Percentiles rank a stretch among this genome's conserved stretches.
Conservation (phyloP, 495 filamentous ascomycete genomes). For the Elasticomyces elasticus region DNA sequence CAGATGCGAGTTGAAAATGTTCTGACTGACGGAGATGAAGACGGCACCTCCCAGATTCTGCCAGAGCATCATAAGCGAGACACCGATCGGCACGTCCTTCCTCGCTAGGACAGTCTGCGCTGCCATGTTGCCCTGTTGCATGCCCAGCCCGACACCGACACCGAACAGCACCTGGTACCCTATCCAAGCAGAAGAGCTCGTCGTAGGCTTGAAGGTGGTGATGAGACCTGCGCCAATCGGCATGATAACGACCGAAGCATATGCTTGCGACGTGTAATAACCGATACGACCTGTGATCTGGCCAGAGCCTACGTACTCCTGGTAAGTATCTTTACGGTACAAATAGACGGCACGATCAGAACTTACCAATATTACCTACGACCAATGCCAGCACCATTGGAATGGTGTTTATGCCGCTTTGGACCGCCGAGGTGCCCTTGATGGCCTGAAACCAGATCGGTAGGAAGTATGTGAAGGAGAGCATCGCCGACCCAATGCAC, state of each 20-base stretch:
- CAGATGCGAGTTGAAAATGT: constrained; percentile 23
- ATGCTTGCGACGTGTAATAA: constrained; percentile 70
- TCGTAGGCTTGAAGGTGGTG: constrained; percentile 49
- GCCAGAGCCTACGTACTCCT: too few species aligned
- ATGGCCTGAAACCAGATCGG: constrained; percentile 89
- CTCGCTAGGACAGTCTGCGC: constrained; percentile 55
- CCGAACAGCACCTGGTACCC: constrained; percentile 68
- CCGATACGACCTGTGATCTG: constrained; percentile 49
- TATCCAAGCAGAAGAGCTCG: constrained; percentile 54
- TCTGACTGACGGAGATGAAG: constrained; percentile 30
- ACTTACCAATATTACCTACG: constrained; percentile 47
- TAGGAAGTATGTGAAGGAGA: constrained; percentile 39
- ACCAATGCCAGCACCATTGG: constrained; percentile 52
- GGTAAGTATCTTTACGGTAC: too few species aligned
- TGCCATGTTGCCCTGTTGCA: constrained; percentile 60
- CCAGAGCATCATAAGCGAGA: constrained; percentile 35
- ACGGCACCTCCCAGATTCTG: constrained; percentile 29
- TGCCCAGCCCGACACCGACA: constrained; percentile 55
- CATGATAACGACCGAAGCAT: constrained; percentile 46
- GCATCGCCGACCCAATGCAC: constrained; percentile 37
- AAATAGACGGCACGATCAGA: too few species aligned
- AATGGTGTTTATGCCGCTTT: constrained; percentile 67
- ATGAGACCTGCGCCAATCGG: constrained; percentile 63
- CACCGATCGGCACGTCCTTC: constrained; percentile 57
- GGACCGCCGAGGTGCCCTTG: constrained; percentile 54